Evolutionary conservation across 768 basidiomycete genomes (phyloP).

Genomic region (Glaciozyma martinii): DNA sequence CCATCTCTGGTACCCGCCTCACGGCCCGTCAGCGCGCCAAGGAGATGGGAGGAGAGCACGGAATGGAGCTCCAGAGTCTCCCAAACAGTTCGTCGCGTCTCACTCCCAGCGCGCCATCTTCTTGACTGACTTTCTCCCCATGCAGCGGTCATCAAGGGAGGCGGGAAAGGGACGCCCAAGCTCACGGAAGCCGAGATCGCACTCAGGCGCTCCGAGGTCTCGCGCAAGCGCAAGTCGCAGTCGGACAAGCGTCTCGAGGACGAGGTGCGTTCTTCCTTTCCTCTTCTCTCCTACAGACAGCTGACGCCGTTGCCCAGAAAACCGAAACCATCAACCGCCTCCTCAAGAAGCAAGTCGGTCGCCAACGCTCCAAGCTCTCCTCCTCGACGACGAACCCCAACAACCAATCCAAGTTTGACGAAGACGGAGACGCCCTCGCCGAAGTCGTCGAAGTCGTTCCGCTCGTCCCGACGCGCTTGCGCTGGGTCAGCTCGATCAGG

Average conservation of each 20-base stretch:
- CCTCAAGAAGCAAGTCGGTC: constrained; percentile 64
- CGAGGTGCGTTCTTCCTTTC: constrained; percentile 48
- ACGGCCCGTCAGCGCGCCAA: constrained; percentile 35
- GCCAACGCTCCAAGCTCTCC: constrained; percentile 12
- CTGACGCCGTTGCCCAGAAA: constrained; percentile 40
- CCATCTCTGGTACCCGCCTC: constrained; percentile 10
- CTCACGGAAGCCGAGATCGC: constrained; percentile 66
- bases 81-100: constrained; percentile 12
- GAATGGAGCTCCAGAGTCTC: constrained; percentile 29
- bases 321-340: constrained; percentile 82
- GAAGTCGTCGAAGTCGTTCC: constrained; percentile 40
- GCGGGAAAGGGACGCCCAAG: constrained; percentile 47
- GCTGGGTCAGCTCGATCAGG: constrained; percentile 60
- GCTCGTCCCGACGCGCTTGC: constrained; percentile 53
- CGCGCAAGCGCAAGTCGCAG: constrained; percentile 68
- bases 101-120: not conserved
- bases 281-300: not conserved
- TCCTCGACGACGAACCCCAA: constrained; percentile 36
- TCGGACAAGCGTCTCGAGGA: constrained; percentile 76
- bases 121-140: not conserved
- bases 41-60: constrained; percentile 31
- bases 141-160: not conserved
- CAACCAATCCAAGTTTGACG: constrained; percentile 40
- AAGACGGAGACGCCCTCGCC: constrained; percentile 24
- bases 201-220: constrained; percentile 66